These are phyloP conservation scores for Hevea brasiliensis DNA, from an alignment of 345 rosid species.

Conservation along the genomic window DNA sequence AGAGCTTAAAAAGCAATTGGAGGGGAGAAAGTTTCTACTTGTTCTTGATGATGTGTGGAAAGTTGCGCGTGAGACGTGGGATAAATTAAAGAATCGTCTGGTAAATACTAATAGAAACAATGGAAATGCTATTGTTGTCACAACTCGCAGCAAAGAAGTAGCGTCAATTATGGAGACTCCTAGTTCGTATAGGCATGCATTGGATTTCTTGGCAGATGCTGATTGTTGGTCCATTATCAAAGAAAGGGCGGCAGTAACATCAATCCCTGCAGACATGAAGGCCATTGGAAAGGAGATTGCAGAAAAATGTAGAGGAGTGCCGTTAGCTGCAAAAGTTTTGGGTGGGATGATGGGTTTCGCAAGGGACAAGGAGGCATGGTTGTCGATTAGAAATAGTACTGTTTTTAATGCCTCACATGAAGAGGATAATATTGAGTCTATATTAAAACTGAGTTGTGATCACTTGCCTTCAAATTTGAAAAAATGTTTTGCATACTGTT, in stretches of 20 bases:
- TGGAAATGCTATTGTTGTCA: too few species aligned
- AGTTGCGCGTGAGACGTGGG: slow-evolving; percentile 29
- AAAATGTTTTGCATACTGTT: slow-evolving; percentile 13
- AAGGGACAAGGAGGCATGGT: too few species aligned
- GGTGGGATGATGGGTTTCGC: neutral
- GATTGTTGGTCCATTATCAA: slow-evolving; percentile 26
- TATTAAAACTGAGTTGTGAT: too few species aligned
- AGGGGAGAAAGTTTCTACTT: slow-evolving; percentile 10
- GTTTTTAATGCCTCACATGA: too few species aligned
- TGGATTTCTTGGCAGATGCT: neutral
- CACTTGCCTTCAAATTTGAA: too few species aligned
- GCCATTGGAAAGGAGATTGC: too few species aligned
- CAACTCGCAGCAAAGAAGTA: slow-evolving; percentile 9
- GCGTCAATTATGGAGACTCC: slow-evolving; percentile 12
- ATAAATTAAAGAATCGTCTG: slow-evolving; percentile 11
- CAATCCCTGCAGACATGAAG: too few species aligned
- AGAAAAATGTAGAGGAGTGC: too few species aligned
- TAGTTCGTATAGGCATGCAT: neutral
- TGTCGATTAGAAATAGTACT: too few species aligned
- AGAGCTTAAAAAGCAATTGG: too few species aligned
- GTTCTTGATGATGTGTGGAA: slow-evolving; percentile 34
- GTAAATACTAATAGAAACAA: neutral
- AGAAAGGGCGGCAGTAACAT: neutral
- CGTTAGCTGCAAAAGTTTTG: too few species aligned
- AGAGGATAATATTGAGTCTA: too few species aligned